Percentiles rank a stretch among this genome's conserved stretches.
phyloP scores from a whole-genome alignment of 208 protist genomes.

The Crithidia acanthocephali region DNA sequence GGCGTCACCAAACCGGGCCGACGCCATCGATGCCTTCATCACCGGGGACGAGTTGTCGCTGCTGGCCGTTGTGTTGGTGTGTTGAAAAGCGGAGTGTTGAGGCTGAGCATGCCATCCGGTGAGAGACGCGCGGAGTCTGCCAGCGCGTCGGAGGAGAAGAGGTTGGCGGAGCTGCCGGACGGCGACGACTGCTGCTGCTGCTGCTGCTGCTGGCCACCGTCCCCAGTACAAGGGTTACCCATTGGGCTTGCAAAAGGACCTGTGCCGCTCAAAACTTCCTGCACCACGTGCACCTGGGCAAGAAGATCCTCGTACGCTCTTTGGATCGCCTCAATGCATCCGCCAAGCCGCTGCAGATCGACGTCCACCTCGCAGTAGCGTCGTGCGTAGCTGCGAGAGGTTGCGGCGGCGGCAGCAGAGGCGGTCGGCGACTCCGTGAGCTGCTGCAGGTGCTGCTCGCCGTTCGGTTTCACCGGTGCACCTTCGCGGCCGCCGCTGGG shows the following conservation, averaged over 20 bases:
- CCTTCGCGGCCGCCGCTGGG: slow-evolving; percentile 22
- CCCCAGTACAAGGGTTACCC: neutral
- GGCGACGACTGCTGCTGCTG: slow-evolving; percentile 6
- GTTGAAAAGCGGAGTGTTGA: neutral
- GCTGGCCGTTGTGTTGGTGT: neutral
- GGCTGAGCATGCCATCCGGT: neutral
- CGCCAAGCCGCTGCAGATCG: slow-evolving; percentile 51
- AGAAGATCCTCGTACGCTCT: slow-evolving; percentile 59
- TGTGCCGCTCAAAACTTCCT: slow-evolving; percentile 36
- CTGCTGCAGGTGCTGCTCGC: slow-evolving; percentile 6
- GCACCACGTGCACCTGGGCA: slow-evolving; percentile 40
- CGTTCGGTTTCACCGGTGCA: neutral
- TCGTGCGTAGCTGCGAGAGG: neutral
- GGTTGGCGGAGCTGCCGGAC: slow-evolving; percentile 9
- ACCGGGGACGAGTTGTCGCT: neutral
- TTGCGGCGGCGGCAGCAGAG: neutral
- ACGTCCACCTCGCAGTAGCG: slow-evolving; percentile 30
- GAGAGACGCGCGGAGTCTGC: neutral
- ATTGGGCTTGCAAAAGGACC: neutral
- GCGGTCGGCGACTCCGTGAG: slow-evolving; percentile 9
- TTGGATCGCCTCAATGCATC: slow-evolving; percentile 62
- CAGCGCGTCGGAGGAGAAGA: neutral
- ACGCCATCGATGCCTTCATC: neutral
- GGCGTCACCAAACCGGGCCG: slow-evolving; percentile 10
- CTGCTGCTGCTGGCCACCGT: neutral